Evolutionary conservation across 805 yeast species (phyloP).

Genomic region (Isabelozyma heimii): DNA sequence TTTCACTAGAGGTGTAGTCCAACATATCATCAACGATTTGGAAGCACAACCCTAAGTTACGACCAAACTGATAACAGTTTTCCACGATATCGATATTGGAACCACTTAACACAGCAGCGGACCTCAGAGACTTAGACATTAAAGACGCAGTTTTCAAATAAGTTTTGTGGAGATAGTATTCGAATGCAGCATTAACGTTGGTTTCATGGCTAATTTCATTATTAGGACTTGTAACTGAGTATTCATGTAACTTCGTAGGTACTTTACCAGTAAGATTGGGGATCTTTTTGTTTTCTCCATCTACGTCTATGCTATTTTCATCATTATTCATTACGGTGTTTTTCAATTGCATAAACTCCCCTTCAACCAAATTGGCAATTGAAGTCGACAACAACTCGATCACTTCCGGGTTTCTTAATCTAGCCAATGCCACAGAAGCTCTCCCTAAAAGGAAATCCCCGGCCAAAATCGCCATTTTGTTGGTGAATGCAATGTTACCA

Average conservation of each 20-base stretch:
- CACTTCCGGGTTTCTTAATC: conserved; percentile 95
- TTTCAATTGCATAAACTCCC: conserved; percentile 97
- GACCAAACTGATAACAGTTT: conserved; percentile 84
- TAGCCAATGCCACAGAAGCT: conserved; percentile 92
- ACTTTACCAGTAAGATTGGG: conserved; percentile 64
- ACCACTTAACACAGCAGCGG: conserved; percentile 91
- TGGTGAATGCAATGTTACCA: conserved; percentile 91
- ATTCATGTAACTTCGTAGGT: conserved; percentile 59
- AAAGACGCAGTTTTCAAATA: conserved; percentile 92
- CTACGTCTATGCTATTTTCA: conserved; percentile 45
- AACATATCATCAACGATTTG: conserved; percentile 95
- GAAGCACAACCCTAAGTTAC: conserved; percentile 91
- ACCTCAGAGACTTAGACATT: conserved; percentile 89
- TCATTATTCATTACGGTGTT: conserved; percentile 72
- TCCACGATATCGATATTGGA: conserved; percentile 75
- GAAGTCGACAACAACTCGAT: conserved; percentile 93
- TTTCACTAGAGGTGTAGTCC: conserved; percentile 87
- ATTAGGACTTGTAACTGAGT: conserved; percentile 38
- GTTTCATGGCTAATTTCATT: conserved; percentile 54
- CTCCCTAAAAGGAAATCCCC: conserved; percentile 95
- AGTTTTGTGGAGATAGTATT: conserved; percentile 92
- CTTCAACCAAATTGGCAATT: conserved; percentile 95
- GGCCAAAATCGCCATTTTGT: conserved; percentile 95
- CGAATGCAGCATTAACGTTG: conserved; percentile 85
- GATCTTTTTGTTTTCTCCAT: conserved; percentile 40